Conservation (phyloP, 2,329 filamentous ascomycete genomes). For the Diaporthe ilicicola region DNA sequence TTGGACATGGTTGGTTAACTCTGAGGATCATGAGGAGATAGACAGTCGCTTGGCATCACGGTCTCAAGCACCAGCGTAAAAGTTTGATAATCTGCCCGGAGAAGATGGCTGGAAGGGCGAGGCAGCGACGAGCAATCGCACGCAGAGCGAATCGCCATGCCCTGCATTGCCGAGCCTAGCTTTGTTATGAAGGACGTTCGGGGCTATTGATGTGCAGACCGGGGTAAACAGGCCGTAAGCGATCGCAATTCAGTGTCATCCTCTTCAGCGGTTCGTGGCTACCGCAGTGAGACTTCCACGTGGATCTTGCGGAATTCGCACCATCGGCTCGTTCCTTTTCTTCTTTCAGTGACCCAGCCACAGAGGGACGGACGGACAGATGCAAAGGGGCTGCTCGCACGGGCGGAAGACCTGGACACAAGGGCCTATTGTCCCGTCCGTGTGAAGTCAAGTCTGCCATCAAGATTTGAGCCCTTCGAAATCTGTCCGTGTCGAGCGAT, state of each 20-base stretch:
- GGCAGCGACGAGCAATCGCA: background rate
- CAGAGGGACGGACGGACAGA: constrained; percentile 6
- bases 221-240: constrained; percentile 1
- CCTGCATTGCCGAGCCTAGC: background rate
- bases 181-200: background rate
- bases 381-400: constrained; percentile 1
- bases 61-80: background rate
- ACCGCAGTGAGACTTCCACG: constrained; percentile 16
- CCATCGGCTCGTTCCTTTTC: constrained; percentile 27
- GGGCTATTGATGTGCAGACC: background rate
- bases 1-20: background rate
- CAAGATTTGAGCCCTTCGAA: background rate
- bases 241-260: constrained; percentile 7
- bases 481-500: constrained; percentile 11
- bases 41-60: background rate
- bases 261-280: constrained; percentile 6
- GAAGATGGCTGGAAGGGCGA: background rate
- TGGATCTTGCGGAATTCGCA: constrained; percentile 16
- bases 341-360: background rate
- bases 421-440: constrained; percentile 2
- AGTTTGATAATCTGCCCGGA: background rate
- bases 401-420: background rate
- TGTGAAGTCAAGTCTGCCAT: background rate
- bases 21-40: background rate
- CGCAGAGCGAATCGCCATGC: background rate